Evolutionary conservation across 768 basidiomycete species (phyloP).

Genomic region (Crassisporium funariophilum): DNA sequence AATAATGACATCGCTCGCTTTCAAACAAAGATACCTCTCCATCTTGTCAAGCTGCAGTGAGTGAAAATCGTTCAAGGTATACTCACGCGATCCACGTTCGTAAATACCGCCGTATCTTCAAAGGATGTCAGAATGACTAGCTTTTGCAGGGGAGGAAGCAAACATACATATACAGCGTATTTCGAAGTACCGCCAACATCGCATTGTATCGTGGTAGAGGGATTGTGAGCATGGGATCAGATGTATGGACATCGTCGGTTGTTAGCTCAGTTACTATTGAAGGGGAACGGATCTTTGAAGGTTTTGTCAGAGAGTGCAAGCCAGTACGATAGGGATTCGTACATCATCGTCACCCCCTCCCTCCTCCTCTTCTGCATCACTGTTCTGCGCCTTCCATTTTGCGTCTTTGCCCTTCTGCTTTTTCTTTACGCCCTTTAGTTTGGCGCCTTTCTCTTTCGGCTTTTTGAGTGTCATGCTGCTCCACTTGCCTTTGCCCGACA

Average conservation of each 20-base stretch:
- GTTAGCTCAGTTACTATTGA: not conserved
- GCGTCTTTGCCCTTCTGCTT: conserved; percentile 34
- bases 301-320: not conserved
- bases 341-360: conserved; percentile 13
- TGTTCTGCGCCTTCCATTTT: conserved; percentile 20
- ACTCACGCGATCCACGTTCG: conserved; percentile 81
- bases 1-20: conserved; percentile 62
- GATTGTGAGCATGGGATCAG: conserved; percentile 64
- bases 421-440: conserved; percentile 35
- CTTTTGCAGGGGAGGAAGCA: not conserved
- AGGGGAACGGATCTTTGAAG: not conserved
- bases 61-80: conserved; percentile 89
- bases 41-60: conserved; percentile 81
- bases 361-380: conserved; percentile 21
- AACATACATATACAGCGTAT: conserved; percentile 83
- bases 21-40: conserved; percentile 76
- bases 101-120: conserved; percentile 88
- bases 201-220: conserved; percentile 83
- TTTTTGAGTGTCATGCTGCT: conserved; percentile 80
- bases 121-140: not conserved
- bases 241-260: conserved; percentile 41
- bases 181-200: conserved; percentile 83
- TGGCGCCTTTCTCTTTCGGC: conserved; percentile 48
- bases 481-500: conserved; percentile 77
- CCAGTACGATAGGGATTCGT: not conserved